A percentile compares a stretch with the other conserved stretches of the same genome.
Conservation (phyloP, 2,329 filamentous ascomycete genomes). For the Neofusicoccum ribis region DNA sequence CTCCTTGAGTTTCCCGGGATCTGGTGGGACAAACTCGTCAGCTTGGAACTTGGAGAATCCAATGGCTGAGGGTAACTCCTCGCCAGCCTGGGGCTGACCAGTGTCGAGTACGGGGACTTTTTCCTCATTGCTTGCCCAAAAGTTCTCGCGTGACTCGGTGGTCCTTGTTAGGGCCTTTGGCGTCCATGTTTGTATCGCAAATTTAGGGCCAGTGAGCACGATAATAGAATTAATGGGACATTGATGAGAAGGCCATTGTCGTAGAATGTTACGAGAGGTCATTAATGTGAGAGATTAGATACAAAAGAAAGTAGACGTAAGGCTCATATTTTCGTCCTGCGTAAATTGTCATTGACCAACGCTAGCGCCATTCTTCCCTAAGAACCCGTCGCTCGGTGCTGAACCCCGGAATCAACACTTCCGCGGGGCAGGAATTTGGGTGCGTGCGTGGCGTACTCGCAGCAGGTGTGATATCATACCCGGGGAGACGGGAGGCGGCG, state of each 20-base stretch:
- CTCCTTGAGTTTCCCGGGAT: conserved; percentile 61
- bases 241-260: background rate
- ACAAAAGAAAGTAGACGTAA: background rate
- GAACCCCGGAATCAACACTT: background rate
- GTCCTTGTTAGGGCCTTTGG: conserved; percentile 54
- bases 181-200: conserved; percentile 41
- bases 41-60: background rate
- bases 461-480: conserved; percentile 7
- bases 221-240: background rate
- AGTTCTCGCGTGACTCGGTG: conserved; percentile 54
- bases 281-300: background rate
- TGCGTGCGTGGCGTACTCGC: too few species aligned
- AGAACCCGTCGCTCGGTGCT: background rate
- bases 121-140: conserved; percentile 56
- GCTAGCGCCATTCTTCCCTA: background rate
- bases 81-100: conserved; percentile 28
- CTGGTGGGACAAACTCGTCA: conserved; percentile 27
- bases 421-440: background rate
- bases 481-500: background rate
- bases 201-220: background rate
- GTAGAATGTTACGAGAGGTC: too few species aligned
- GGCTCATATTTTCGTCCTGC: background rate
- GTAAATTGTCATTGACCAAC: background rate
- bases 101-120: conserved; percentile 55
- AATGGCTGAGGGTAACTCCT: too few species aligned